Evolutionary conservation across 192 early-diverging fungal species (phyloP).

Genomic region (Helicostylum pulchrum): DNA sequence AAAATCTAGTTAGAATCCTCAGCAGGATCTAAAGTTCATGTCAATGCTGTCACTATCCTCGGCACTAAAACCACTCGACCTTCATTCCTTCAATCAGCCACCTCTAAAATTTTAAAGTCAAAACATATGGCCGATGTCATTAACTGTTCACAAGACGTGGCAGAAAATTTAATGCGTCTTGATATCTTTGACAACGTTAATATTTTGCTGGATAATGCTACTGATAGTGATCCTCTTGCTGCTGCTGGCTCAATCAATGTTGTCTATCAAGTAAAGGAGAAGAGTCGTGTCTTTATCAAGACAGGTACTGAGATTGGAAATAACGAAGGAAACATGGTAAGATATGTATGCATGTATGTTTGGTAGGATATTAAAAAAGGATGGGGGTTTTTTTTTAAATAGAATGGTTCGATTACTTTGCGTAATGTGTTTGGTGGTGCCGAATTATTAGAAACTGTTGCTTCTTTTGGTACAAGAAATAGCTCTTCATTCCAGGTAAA

Average conservation of each 20-base stretch:
- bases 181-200: slow-evolving; percentile 70
- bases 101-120: slow-evolving; percentile 38
- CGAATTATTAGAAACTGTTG: slow-evolving; percentile 73
- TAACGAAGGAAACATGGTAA: slow-evolving; percentile 82
- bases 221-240: slow-evolving; percentile 37
- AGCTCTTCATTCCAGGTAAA: slow-evolving; percentile 58
- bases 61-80: slow-evolving; percentile 40
- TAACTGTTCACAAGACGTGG: slow-evolving; percentile 50
- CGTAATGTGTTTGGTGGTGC: slow-evolving; percentile 88
- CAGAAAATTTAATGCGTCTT: slow-evolving; percentile 53
- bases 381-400: neutral
- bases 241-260: slow-evolving; percentile 63
- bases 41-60: slow-evolving; percentile 28
- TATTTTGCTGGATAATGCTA: slow-evolving; percentile 62
- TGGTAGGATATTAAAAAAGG: neutral
- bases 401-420: slow-evolving; percentile 67
- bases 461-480: slow-evolving; percentile 74
- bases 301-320: slow-evolving; percentile 92
- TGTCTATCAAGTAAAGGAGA: slow-evolving; percentile 67
- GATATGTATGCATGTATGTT: neutral
- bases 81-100: slow-evolving; percentile 42
- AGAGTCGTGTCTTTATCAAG: slow-evolving; percentile 66
- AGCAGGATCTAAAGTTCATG: slow-evolving; percentile 20
- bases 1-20: slow-evolving; percentile 20
- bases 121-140: slow-evolving; percentile 64